Evolutionary conservation across 495 filamentous ascomycete genomes (phyloP).

Genomic region (Penicillium subrubescens): DNA sequence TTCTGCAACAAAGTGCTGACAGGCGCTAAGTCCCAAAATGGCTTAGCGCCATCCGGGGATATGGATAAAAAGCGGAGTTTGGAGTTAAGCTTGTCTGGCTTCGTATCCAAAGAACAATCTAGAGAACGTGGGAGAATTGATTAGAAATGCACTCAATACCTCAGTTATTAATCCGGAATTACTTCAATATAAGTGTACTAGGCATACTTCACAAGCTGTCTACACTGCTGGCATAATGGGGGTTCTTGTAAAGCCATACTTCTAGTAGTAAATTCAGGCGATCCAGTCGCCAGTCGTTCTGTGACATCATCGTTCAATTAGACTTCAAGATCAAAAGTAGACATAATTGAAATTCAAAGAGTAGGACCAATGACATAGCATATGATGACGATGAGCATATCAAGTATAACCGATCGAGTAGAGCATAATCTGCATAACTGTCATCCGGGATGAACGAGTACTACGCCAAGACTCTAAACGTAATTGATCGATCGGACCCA

Average conservation of each 20-base stretch:
- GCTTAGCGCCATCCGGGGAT: conserved; percentile 5
- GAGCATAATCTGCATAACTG: neutral
- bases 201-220: too few relatives aligned
- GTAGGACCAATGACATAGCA: neutral
- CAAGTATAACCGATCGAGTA: neutral
- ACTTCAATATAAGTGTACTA: too few relatives aligned
- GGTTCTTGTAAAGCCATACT: too few relatives aligned
- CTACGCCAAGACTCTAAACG: neutral
- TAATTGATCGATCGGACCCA: neutral
- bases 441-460: neutral
- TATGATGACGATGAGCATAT: neutral
- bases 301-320: neutral
- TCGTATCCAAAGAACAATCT: too few relatives aligned
- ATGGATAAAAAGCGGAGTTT: conserved; percentile 11
- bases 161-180: too few relatives aligned
- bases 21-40: neutral
- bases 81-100: conserved; percentile 17
- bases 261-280: too few relatives aligned
- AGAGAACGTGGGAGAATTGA: neutral
- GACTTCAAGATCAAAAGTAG: neutral
- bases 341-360: neutral
- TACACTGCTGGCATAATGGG: neutral
- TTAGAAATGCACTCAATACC: neutral
- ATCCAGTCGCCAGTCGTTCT: too few relatives aligned
- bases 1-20: conserved; percentile 7